Base-by-base conservation (phyloP, 1,139 yeast species). In the Chernovozyma aurita region DNA sequence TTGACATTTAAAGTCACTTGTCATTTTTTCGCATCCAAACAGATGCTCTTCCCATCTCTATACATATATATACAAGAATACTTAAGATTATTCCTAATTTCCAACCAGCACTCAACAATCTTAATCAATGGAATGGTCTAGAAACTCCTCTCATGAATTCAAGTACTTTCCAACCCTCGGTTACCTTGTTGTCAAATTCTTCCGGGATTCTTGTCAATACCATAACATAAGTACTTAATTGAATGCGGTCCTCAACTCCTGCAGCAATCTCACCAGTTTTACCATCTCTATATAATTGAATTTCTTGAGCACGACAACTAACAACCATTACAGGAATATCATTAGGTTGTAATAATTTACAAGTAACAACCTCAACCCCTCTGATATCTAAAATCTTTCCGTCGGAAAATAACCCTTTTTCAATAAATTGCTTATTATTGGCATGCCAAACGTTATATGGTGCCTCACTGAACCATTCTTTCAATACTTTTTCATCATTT, bases 151-250 rank as follows among this genome's bases (percentile, higher is more conserved):
- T 83, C 36, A 88, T 97, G 58, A 94, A 85, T 63, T 94, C 98
- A 55, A 92, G 65, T 40, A 94, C 80, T 68, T 86, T 87, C 98
- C 98, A 94, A 30, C 99, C 99, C 55, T 87, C 95, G 20, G 99
- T 94, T 50, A 82, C 88, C 39, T 76, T 74, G 58, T 94, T 86
- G 43, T 82, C 95, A 56, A 94, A 79, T 46, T 90, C 90, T 59
- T 90, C 98, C 9, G 96, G 90, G 38, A 85, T 70, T 62, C 98
- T 78, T 20, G 98, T 88, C 53, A 94, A 71, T 21, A 92, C 98
- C 90, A 94, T 82, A 33, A 96, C 97, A 58, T 94, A 94, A 12
- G 95, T 84, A 51, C 95, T 83, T 73, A 87, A 76, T 60, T 87
- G 82, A 48, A 94, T 88, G 61, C 87, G 88, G 54, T 92, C 95